phyloP scores from a whole-genome alignment of 768 basidiomycete genomes.

The Rickenella mellea region DNA sequence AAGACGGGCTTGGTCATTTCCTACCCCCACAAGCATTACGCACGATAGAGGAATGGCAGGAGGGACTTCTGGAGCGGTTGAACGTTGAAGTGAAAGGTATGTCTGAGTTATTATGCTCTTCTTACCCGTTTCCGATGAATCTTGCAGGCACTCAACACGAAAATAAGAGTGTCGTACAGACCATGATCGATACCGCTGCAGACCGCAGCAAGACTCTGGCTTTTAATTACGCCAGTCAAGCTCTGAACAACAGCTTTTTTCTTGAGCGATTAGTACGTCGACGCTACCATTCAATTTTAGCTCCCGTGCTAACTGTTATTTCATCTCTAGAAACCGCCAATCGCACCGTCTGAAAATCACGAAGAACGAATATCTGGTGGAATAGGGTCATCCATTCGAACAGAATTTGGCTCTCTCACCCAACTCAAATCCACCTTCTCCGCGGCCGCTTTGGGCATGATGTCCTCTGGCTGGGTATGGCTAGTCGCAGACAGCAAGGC shows the following conservation, averaged over 20 bases:
- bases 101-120: conserved; percentile 6
- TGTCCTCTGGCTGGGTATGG: conserved; percentile 79
- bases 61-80: conserved; percentile 69
- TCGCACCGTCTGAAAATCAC: conserved; percentile 22
- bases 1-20: conserved; percentile 71
- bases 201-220: conserved; percentile 51
- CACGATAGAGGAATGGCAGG: conserved; percentile 74
- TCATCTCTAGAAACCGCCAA: conserved; percentile 31
- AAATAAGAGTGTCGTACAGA: conserved; percentile 54
- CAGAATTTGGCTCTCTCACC: conserved; percentile 52
- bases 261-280: conserved; percentile 70
- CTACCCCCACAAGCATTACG: conserved; percentile 65
- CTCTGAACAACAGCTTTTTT: conserved; percentile 95
- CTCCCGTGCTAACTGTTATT: conserved; percentile 3
- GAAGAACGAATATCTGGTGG: conserved; percentile 26
- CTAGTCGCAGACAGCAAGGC: conserved; percentile 63
- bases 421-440: conserved; percentile 69
- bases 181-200: conserved; percentile 57
- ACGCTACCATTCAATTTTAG: background rate
- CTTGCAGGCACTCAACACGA: conserved; percentile 45
- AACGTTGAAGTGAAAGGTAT: conserved; percentile 68
- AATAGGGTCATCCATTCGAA: conserved; percentile 26
- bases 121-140: background rate
- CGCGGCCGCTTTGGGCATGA: conserved; percentile 70
- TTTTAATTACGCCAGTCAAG: conserved; percentile 88